Percentiles rank a stretch among this genome's conserved stretches.
Evolutionary conservation across 2,329 filamentous ascomycete species (phyloP).

Genomic region (Alternaria sp.): DNA sequence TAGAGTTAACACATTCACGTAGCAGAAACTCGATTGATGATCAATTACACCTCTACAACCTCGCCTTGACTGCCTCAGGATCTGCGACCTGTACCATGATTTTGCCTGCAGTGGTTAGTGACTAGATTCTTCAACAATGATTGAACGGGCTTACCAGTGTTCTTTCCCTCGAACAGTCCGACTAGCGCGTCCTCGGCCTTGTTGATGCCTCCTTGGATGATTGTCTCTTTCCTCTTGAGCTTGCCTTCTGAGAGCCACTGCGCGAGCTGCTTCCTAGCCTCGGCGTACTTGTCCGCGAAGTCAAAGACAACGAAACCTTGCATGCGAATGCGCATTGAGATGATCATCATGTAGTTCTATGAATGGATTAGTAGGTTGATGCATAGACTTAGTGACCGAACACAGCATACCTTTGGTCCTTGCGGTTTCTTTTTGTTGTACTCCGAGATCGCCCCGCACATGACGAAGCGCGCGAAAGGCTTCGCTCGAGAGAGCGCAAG

Average conservation of each 20-base stretch:
- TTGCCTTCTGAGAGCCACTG: slow-evolving; percentile 74
- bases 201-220: slow-evolving; percentile 71
- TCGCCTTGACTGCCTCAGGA: slow-evolving; percentile 48
- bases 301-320: slow-evolving; percentile 74
- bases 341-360: slow-evolving; percentile 56
- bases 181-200: slow-evolving; percentile 68
- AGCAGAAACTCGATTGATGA: neutral
- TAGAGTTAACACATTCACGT: neutral
- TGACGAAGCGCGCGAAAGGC: slow-evolving; percentile 51
- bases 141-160: slow-evolving; percentile 65
- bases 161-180: slow-evolving; percentile 70
- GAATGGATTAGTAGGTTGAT: no score
- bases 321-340: slow-evolving; percentile 52
- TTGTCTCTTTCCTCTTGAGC: slow-evolving; percentile 73
- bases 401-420: slow-evolving; percentile 60
- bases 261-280: slow-evolving; percentile 66
- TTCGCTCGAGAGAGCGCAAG: slow-evolving; percentile 53
- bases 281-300: slow-evolving; percentile 63
- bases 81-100: slow-evolving; percentile 48
- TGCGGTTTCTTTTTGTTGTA: slow-evolving; percentile 54
- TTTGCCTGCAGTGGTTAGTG: slow-evolving; percentile 60
- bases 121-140: neutral
- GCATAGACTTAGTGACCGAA: no score
- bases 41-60: slow-evolving; percentile 25
- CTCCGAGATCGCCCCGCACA: slow-evolving; percentile 53